phyloP scores from a whole-genome alignment of 2,329 filamentous ascomycete species.

The Diaporthe ampelina region DNA sequence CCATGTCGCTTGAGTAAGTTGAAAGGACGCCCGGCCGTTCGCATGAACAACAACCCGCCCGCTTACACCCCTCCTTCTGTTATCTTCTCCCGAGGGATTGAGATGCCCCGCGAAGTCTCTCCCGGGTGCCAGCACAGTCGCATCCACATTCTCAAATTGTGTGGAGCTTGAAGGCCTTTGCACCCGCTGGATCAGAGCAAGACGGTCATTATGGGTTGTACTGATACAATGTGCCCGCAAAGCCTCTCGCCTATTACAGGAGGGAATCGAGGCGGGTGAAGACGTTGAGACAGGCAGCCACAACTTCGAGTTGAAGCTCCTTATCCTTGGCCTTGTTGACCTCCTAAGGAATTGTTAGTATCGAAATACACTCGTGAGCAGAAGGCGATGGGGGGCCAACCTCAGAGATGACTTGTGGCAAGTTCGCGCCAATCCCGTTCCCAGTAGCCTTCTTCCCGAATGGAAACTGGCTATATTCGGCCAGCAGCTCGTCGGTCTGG shows the following conservation, averaged over 20 bases:
- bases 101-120: constrained; percentile 12
- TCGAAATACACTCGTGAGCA: background rate
- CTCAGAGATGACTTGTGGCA: constrained; percentile 88
- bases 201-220: constrained; percentile 36
- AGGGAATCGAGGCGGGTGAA: constrained; percentile 98
- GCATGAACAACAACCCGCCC: constrained; percentile 19
- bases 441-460: constrained; percentile 87
- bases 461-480: constrained; percentile 97
- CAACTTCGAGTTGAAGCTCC: constrained; percentile 96
- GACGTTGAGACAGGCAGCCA: constrained; percentile 95
- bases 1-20: constrained; percentile 24
- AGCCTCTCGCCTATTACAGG: constrained; percentile 68
- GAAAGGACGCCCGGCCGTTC: constrained; percentile 28
- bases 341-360: constrained; percentile 65
- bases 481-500: constrained; percentile 94
- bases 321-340: constrained; percentile 89
- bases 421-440: constrained; percentile 90
- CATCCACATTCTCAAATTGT: constrained; percentile 5
- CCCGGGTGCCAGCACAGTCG: constrained; percentile 19
- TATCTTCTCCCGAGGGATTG: background rate
- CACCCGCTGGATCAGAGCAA: constrained; percentile 16
- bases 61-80: constrained; percentile 7
- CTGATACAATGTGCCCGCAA: constrained; percentile 20
- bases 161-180: background rate
- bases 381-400: constrained; percentile 54